Evolutionary conservation across 2,329 filamentous ascomycete species (phyloP), one percentile per base, ranked within the genome.

Genomic region (Fusarium sp.): DNA sequence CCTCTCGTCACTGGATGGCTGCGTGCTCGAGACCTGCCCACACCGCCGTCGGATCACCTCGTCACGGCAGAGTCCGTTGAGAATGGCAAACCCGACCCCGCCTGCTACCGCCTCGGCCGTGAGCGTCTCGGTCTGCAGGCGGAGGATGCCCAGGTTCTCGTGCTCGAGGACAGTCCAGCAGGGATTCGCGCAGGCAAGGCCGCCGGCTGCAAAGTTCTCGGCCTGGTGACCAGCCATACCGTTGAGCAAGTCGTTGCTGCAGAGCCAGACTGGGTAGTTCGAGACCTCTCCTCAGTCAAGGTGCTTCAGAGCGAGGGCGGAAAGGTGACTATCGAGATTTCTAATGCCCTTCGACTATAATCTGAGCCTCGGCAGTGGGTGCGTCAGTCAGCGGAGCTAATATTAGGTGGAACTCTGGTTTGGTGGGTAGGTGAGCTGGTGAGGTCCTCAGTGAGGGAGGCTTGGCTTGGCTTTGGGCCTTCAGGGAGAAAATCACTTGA

Each of bases 151-250:
- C 79, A 81, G 31, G 80, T 95, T 41, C 82, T 97, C 55, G 94
- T 97, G 47, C 81, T 97, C 36, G 94, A 97, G 80, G 94, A 97
- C 80, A 92, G 92, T 56, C 94, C 94, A 7, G 92, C 93, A 10
- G 94, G 94, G 7, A 92, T 97, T 74, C 84, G 81, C 67, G 89
- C 94, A 27, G 94, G 94, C 47, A 96, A 94, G 80, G 92, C 88
- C 1, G 94, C 94, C 11, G 94, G 93, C 3, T 97, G 91, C 81
- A 90, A 87, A 75, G 94, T 97, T 14, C 80, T 97, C 43, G 94
- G 90, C n/a, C 81, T 97, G 53, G 88, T 91, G 55, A 97, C 94
- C 53, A 96, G 92, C 74, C 94, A 97, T 80, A 88, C 86, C 25
- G 82, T 90, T 43, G 87, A 89, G 71, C 87, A 94, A 80, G 85